phyloP scores from a whole-genome alignment of 805 yeast species.

The Wickerhamiella domercqiae region DNA sequence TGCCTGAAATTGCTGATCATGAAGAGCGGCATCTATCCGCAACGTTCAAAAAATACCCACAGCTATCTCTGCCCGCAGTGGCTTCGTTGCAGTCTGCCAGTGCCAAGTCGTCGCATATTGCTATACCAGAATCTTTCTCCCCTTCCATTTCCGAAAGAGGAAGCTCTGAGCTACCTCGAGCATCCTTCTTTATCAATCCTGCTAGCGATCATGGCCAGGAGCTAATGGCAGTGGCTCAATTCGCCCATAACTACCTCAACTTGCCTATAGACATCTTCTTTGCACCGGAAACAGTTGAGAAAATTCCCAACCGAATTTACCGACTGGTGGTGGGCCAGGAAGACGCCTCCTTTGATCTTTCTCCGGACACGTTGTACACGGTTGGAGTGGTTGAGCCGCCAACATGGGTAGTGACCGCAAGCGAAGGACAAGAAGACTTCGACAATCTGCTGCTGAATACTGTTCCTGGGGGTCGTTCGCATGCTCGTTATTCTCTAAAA shows the following conservation, averaged over 20 bases:
- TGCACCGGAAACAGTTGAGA: slow-evolving; percentile 15
- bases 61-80: neutral
- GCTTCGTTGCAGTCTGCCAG: neutral
- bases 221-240: slow-evolving; percentile 30
- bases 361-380: slow-evolving; percentile 37
- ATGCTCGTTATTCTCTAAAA: slow-evolving; percentile 36
- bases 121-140: neutral
- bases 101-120: neutral
- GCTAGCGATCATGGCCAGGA: slow-evolving; percentile 53
- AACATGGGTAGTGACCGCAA: slow-evolving; percentile 51
- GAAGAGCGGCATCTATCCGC: neutral
- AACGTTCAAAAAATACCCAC: neutral
- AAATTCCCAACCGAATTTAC: slow-evolving; percentile 12
- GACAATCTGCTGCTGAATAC: slow-evolving; percentile 41
- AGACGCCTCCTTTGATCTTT: slow-evolving; percentile 31
- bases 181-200: slow-evolving; percentile 45
- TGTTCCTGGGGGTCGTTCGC: slow-evolving; percentile 22
- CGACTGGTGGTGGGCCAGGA: slow-evolving; percentile 17
- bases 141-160: neutral
- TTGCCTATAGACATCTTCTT: slow-evolving; percentile 24
- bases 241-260: slow-evolving; percentile 18
- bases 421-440: slow-evolving; percentile 40
- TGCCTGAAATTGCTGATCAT: neutral
- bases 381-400: slow-evolving; percentile 44
- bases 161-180: neutral